phyloP scores from a whole-genome alignment of 140 eudicot species.

The Flaveria floridana region DNA sequence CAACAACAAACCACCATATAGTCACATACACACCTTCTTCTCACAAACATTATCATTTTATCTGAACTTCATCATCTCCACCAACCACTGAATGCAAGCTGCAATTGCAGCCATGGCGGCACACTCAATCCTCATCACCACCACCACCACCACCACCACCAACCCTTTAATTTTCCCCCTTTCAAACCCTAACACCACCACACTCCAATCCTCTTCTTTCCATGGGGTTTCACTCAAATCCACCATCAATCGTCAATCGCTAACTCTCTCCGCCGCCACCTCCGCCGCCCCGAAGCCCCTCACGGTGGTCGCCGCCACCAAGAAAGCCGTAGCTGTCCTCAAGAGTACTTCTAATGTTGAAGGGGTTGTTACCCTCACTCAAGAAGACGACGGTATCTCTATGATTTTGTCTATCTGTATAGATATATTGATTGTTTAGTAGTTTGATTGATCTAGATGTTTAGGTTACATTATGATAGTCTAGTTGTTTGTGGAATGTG shows the following conservation, averaged over 20 bases:
- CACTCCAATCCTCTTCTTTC: conserved; percentile 35
- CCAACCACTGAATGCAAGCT: conserved; percentile 48
- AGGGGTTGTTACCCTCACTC: conserved; percentile 89
- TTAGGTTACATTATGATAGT: background rate
- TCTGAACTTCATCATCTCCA: background rate
- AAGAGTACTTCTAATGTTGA: conserved; percentile 81
- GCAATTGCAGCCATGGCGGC: conserved; percentile 78
- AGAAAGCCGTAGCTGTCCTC: conserved; percentile 89
- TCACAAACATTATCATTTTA: conserved; percentile 38
- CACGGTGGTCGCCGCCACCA: conserved; percentile 75
- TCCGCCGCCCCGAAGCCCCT: conserved; percentile 54
- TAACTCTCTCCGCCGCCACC: conserved; percentile 44
- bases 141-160: conserved; percentile 34
- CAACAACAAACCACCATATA: background rate
- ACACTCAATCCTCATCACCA: conserved; percentile 55
- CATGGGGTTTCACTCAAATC: conserved; percentile 35
- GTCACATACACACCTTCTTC: background rate
- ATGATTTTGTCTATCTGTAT: no score
- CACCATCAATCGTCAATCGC: conserved; percentile 41
- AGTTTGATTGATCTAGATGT: background rate
- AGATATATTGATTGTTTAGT: background rate
- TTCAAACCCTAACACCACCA: conserved; percentile 38
- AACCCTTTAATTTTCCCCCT: conserved; percentile 39
- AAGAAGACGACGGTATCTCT: conserved; percentile 61
- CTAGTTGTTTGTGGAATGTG: no score